Conservation (phyloP, 768 basidiomycete genomes). For the Cantharellus anzutake region DNA sequence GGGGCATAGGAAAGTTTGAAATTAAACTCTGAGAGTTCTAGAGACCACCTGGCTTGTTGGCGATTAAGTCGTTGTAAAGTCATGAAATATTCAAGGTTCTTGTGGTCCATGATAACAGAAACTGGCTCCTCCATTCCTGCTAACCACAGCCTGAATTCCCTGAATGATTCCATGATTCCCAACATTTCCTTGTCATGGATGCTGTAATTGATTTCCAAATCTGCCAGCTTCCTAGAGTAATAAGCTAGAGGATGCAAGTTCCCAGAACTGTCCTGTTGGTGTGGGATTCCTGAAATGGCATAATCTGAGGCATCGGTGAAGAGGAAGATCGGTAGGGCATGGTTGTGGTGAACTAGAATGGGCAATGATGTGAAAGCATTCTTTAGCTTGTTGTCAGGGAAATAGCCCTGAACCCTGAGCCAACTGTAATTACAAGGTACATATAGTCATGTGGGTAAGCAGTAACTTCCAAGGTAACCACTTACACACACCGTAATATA, state of each 20-base stretch:
- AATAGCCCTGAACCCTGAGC: too few species aligned
- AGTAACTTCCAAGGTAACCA: too few species aligned
- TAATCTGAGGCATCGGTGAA: too few species aligned
- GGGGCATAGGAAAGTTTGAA: conserved; percentile 17
- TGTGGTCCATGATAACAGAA: conserved; percentile 19
- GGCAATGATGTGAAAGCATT: too few species aligned
- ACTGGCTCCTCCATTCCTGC: conserved; percentile 15
- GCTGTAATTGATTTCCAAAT: conserved; percentile 28
- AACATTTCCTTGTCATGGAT: conserved; percentile 33
- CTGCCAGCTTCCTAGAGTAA: conserved; percentile 16
- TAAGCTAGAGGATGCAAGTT: conserved; percentile 21
- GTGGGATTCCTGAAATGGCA: too few species aligned
- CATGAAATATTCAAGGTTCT: conserved; percentile 27
- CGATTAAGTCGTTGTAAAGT: conserved; percentile 21
- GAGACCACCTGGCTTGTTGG: conserved; percentile 26
- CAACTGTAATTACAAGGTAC: too few species aligned
- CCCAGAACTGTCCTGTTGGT: too few species aligned
- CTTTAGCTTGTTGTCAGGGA: too few species aligned
- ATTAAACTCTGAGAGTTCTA: conserved; percentile 19
- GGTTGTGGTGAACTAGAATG: too few species aligned
- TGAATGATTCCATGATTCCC: conserved; percentile 23
- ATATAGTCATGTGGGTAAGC: too few species aligned
- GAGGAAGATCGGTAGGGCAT: too few species aligned
- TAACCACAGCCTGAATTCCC: conserved; percentile 17
- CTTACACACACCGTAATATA: too few species aligned